Percentiles rank a stretch among this genome's conserved stretches.
phyloP scores from a whole-genome alignment of 306 rosid species.

The Carpinus viminea region DNA sequence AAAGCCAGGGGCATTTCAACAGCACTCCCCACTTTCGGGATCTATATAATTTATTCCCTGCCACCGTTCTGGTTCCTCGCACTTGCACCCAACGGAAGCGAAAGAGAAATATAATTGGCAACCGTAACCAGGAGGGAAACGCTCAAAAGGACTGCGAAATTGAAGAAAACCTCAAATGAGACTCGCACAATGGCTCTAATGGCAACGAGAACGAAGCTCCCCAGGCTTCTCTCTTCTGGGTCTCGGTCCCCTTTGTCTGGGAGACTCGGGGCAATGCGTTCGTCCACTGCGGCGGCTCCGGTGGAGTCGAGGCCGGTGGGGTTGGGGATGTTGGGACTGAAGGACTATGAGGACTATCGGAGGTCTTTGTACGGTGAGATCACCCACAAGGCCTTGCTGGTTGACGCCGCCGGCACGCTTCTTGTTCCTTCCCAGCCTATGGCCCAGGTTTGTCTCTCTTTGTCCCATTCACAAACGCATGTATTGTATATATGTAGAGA shows the following conservation, averaged over 20 bases:
- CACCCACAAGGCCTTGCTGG: slow-evolving; percentile 87
- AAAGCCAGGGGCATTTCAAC: too few relatives aligned
- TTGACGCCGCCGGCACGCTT: slow-evolving; percentile 96
- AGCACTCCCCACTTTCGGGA: background rate
- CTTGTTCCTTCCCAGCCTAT: slow-evolving; percentile 94
- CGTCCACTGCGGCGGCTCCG: slow-evolving; percentile 41
- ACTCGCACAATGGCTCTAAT: slow-evolving; percentile 47
- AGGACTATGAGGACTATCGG: slow-evolving; percentile 81
- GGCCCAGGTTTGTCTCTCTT: slow-evolving; percentile 64
- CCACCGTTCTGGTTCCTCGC: background rate
- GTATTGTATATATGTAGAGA: background rate
- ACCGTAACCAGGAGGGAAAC: background rate
- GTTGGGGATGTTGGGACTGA: slow-evolving; percentile 46
- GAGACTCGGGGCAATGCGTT: slow-evolving; percentile 7
- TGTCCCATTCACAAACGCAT: background rate
- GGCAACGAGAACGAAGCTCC: slow-evolving; percentile 44
- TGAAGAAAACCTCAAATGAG: slow-evolving; percentile 42
- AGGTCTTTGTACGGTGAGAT: slow-evolving; percentile 84
- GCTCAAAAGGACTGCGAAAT: background rate
- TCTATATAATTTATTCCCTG: background rate
- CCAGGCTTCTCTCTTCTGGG: slow-evolving; percentile 23
- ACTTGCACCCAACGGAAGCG: background rate
- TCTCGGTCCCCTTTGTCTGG: background rate
- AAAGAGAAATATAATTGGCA: background rate
- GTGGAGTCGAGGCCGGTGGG: slow-evolving; percentile 37